phyloP scores from a whole-genome alignment of 192 early-diverging fungal genomes.

The Podila horticola region DNA sequence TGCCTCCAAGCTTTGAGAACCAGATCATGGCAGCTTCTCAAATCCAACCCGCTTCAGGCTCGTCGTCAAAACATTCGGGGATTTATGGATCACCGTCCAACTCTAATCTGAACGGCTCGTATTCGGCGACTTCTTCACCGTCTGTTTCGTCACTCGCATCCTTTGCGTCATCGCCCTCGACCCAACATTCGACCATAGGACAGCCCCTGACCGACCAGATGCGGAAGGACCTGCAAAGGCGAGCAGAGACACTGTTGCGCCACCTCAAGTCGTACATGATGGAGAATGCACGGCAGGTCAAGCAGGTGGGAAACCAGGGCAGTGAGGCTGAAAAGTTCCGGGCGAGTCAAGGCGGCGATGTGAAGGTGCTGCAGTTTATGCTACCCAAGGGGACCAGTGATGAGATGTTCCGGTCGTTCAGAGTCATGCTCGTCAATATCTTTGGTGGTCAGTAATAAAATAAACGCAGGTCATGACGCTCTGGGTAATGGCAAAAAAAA shows the following conservation, averaged over 20 bases:
- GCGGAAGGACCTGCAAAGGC: slow-evolving; percentile 54
- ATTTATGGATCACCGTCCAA: slow-evolving; percentile 18
- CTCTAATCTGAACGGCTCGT: neutral
- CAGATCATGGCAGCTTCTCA: slow-evolving; percentile 11
- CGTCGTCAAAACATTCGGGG: slow-evolving; percentile 13
- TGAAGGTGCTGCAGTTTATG: slow-evolving; percentile 62
- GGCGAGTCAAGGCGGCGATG: slow-evolving; percentile 50
- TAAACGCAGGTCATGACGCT: no score
- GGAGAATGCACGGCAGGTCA: slow-evolving; percentile 60
- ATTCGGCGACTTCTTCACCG: slow-evolving; percentile 11
- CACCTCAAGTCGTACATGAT: slow-evolving; percentile 66
- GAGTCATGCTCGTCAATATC: slow-evolving; percentile 53
- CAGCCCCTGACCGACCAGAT: slow-evolving; percentile 19
- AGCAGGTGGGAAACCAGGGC: slow-evolving; percentile 56
- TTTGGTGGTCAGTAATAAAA: slow-evolving; percentile 57
- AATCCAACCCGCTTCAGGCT: no score
- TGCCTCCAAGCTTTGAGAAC: slow-evolving; percentile 55
- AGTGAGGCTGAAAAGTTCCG: slow-evolving; percentile 52
- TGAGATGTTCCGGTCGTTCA: slow-evolving; percentile 58
- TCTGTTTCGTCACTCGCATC: slow-evolving; percentile 17
- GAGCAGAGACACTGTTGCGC: slow-evolving; percentile 60
- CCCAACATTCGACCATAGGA: neutral
- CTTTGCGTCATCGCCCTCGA: neutral
- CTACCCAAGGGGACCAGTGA: slow-evolving; percentile 57
- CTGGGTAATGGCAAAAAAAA: no score